Conservation (phyloP, 176 grass and related monocot genomes). For the Chloris gayana region DNA sequence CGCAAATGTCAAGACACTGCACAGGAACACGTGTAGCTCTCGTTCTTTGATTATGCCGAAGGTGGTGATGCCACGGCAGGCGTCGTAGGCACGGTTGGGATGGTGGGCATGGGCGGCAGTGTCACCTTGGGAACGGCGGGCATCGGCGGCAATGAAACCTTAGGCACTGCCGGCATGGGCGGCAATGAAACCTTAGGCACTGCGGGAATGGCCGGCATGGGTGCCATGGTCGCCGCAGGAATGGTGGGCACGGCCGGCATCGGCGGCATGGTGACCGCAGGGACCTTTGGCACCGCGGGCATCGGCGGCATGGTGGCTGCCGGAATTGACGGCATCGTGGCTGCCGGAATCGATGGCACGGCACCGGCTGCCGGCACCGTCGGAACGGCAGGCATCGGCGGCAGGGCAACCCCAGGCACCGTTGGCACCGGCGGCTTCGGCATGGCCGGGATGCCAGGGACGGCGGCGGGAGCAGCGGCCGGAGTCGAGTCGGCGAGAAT, state of each 20-base stretch:
- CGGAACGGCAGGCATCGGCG: no score
- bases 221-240: not conserved
- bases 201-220: not conserved
- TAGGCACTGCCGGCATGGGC: not conserved
- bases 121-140: conserved; percentile 21
- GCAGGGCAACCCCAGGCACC: no score
- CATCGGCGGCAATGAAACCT: not conserved
- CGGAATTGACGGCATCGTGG: not conserved
- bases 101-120: not conserved
- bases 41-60: conserved; percentile 27
- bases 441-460: not conserved
- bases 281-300: not conserved
- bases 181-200: not conserved
- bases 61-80: conserved; percentile 33
- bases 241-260: not conserved
- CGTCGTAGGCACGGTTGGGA: conserved; percentile 34
- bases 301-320: not conserved
- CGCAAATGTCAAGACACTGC: not conserved
- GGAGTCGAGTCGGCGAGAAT: conserved; percentile 32
- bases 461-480: not conserved
- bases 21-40: not conserved
- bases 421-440: not conserved
- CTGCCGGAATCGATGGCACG: not conserved
- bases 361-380: not conserved
- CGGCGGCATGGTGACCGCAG: not conserved